Evolutionary conservation across 352 stramenopile species (phyloP).

Genomic region (Phytophthora palmivora): DNA sequence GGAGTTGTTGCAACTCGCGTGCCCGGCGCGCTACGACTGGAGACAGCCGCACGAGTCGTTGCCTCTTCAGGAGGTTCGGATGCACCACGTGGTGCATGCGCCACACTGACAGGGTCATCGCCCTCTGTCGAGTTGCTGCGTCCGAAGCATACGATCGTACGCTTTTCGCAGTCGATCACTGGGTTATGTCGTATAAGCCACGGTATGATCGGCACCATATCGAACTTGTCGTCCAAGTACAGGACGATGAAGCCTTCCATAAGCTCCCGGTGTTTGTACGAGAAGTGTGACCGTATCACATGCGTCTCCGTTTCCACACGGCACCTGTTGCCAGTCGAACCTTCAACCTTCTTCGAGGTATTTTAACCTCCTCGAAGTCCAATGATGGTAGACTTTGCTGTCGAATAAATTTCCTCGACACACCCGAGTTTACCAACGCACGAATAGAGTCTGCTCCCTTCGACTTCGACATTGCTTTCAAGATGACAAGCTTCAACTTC

Average conservation of each 20-base stretch:
- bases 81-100: background rate
- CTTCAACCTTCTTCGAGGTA: no score
- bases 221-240: background rate
- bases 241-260: background rate
- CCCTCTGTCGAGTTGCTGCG: no score
- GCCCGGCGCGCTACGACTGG: background rate
- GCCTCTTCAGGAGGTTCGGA: no score
- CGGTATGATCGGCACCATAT: no score
- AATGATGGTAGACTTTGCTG: background rate
- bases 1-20: background rate
- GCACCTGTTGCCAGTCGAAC: no score
- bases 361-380: no score
- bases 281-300: no score
- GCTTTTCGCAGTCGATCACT: background rate
- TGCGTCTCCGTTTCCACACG: background rate
- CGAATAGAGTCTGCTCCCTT: background rate
- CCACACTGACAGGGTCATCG: background rate
- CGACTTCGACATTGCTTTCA: background rate
- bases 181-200: background rate
- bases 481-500: background rate
- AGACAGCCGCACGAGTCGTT: no score
- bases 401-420: slow-evolving; percentile 2
- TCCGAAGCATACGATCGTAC: background rate
- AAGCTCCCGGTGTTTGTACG: background rate
- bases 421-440: background rate